Percentiles rank a stretch among this genome's conserved stretches.
Conservation (phyloP, 2,329 filamentous ascomycete genomes). For the Aschersonia sp. region DNA sequence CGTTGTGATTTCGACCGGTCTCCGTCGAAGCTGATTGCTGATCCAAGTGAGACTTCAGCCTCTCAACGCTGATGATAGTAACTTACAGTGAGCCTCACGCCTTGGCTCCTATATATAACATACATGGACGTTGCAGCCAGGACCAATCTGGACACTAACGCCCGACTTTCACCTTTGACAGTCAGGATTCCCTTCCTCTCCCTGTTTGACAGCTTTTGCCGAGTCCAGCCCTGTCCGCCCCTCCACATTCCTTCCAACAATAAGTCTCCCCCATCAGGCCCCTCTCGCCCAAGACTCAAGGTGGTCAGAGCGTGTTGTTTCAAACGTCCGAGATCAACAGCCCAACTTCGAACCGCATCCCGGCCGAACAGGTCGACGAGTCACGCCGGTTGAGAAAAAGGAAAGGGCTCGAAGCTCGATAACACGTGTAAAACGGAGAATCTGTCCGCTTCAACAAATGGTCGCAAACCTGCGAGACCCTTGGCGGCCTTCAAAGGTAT, state of each 20-base stretch:
- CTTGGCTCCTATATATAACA: background rate
- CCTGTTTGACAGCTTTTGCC: background rate
- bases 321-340: background rate
- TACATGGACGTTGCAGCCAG: background rate
- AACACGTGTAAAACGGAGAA: too few species aligned
- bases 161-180: background rate
- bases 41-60: background rate
- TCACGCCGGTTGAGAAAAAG: too few species aligned
- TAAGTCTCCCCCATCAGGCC: background rate
- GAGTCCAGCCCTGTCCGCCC: background rate
- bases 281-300: background rate
- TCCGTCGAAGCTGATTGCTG: background rate
- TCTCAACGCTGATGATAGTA: background rate
- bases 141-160: background rate
- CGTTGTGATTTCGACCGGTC: background rate
- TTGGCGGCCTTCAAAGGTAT: too few species aligned
- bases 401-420: too few species aligned
- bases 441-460: too few species aligned
- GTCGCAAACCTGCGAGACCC: too few species aligned
- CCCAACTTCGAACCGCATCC: too few species aligned
- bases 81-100: background rate
- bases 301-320: background rate
- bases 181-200: background rate
- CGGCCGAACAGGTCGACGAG: too few species aligned
- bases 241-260: constrained; percentile 3